Conservation (phyloP, 2,329 filamentous ascomycete genomes). For the Nemania sp. region DNA sequence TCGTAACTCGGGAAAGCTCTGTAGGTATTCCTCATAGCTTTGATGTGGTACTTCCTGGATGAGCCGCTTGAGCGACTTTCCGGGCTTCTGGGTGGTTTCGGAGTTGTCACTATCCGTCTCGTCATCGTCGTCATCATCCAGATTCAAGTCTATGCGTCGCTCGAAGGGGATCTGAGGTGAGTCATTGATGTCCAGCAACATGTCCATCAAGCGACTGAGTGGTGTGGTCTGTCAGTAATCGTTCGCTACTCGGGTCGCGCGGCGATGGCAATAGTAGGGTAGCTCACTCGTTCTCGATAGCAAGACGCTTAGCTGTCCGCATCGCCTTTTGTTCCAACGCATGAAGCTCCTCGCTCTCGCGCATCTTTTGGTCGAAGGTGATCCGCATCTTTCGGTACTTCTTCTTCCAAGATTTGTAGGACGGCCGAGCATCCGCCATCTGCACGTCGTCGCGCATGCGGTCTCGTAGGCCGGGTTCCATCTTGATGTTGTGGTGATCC, state of each 20-base stretch:
- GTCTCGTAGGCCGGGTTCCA: constrained; percentile 40
- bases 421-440: constrained; percentile 51
- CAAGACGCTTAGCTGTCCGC: constrained; percentile 78
- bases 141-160: constrained; percentile 72
- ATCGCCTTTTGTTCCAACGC: constrained; percentile 79
- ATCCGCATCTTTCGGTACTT: constrained; percentile 94
- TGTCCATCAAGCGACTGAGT: constrained; percentile 78
- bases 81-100: constrained; percentile 41
- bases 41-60: constrained; percentile 56
- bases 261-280: constrained; percentile 25
- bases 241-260: constrained; percentile 4
- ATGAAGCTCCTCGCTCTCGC: constrained; percentile 80
- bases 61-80: constrained; percentile 55
- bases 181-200: constrained; percentile 88
- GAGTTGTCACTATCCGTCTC: constrained; percentile 48
- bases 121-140: constrained; percentile 47
- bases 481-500: constrained; percentile 35
- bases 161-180: constrained; percentile 75
- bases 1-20: constrained; percentile 63
- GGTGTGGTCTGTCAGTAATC: constrained; percentile 28
- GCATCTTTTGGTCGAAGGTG: constrained; percentile 75
- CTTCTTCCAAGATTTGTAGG: constrained; percentile 77
- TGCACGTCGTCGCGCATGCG: constrained; percentile 40
- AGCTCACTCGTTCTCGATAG: constrained; percentile 88
- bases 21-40: constrained; percentile 57